phyloP scores from a whole-genome alignment of 768 basidiomycete species.

The Guyanaporus albipodus region DNA sequence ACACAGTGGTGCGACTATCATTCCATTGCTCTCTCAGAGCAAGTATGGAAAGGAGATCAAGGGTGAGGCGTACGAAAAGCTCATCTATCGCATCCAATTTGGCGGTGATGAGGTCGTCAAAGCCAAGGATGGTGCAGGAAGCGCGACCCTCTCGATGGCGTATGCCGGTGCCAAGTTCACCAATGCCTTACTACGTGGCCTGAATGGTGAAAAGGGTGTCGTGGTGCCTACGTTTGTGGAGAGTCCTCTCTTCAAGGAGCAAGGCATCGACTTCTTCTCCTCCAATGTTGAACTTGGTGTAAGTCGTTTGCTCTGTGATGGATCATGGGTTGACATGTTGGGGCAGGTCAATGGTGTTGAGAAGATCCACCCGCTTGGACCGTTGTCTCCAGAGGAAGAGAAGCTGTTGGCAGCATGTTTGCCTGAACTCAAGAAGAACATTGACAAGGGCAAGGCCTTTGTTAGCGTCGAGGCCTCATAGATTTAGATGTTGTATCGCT shows the following conservation, averaged over 20 bases:
- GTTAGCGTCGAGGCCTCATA: constrained; percentile 46
- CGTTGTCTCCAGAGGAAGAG: constrained; percentile 77
- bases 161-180: constrained; percentile 75
- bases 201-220: constrained; percentile 64
- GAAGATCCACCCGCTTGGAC: constrained; percentile 85
- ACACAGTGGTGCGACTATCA: constrained; percentile 96
- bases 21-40: constrained; percentile 89
- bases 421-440: constrained; percentile 96
- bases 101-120: constrained; percentile 99
- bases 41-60: constrained; percentile 63
- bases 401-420: constrained; percentile 81
- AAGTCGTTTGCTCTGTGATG: constrained; percentile 25
- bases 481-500: constrained; percentile 16
- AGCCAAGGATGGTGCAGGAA: constrained; percentile 88
- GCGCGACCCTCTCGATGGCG: constrained; percentile 75
- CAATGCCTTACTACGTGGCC: constrained; percentile 52
- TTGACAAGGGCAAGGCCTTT: constrained; percentile 88
- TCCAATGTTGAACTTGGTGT: constrained; percentile 93
- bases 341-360: constrained; percentile 77
- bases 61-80: constrained; percentile 69
- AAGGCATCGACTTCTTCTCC: constrained; percentile 95
- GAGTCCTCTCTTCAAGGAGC: constrained; percentile 76
- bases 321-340: constrained; percentile 9
- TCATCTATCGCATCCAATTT: constrained; percentile 93
- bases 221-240: constrained; percentile 84